Base-by-base conservation (phyloP, 805 yeast genomes). In the Millerozyma miso region DNA sequence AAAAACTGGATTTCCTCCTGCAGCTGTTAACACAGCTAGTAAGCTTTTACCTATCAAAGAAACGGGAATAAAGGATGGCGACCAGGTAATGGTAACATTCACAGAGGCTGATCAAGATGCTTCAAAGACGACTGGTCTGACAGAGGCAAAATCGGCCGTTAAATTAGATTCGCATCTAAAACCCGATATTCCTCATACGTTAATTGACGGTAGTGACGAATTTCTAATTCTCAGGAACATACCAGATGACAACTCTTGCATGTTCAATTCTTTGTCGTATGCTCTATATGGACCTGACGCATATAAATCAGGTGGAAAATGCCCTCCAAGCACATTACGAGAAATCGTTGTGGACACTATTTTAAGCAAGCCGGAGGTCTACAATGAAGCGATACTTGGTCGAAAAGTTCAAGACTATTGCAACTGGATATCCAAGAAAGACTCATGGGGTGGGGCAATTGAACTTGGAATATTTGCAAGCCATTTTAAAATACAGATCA, bases 381-480 rank as follows among this genome's bases (percentile, higher is more conserved):
- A 79, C 56, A 69, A 67, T 38, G 81, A 74, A 32, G 83, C 78
- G 0, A 73, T 83, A 3, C 62, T 85, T 37, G 89, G 86, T 2
- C 68, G 67, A 45, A 61, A 74, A 0, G 58, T 64, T 1, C 53
- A 55, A 0, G 74, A 76, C 7, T 85, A 85, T 54, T 61, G 75
- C 29, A 47, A 61, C 4, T 85, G 93, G 91, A 85, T 85, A 17
- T 49, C 56, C 37, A 63, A 72, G 43, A 73, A 72, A 15, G 79
- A 72, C 31, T 73, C 84, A 14, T 85, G 93, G 95, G 95, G 95
- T 23, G 95, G 95, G 4, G 91, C 88, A 2, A 84, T 85, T 38
- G 95, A 85, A 55, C 61, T 85, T 37, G 78, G 80, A 6, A 81
- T 85, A 4, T 56, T 85, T 20, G 71, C 86, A 1, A 67, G 71